Base-by-base conservation (phyloP, 2,329 filamentous ascomycete genomes). In the Hymenoscyphus occultus region DNA sequence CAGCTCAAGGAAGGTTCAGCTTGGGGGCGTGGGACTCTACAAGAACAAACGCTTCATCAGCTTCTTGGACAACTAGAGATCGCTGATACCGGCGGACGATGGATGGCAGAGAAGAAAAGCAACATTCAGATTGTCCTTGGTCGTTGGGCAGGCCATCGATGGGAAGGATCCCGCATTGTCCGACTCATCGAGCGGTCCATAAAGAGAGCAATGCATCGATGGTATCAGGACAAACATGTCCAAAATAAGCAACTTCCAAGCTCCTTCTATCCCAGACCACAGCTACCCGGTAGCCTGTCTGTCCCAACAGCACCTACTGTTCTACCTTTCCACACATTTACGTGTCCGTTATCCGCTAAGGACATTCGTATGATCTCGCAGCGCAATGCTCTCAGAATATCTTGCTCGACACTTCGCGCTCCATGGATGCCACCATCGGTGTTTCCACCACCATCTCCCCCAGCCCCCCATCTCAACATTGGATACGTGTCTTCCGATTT, bases 401-500 rank as follows among this genome's bases (percentile, higher is more conserved):
- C 94, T 0, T 93, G 90, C 69, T 95, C 93, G 2, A 96, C 95
- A 0, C 79, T 99, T 16, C 88, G 90, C 64, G 87, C 93, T 1
- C 86, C 93, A 4, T 99, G 95, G 95, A 84, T 99, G 59, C 90
- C 94, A 6, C 75, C 79, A 57, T 88, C 87, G 0, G 91, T 98
- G 0, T 97, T 91, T 72, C 86, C 86, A n/a, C 95, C 95, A 2
- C 95, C 95, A 0, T 78, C 86, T 2, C 93, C 95, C 1, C 95
- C 95, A 1, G 83, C 81, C 56, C 93, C 93, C 0, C 86, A 90
- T 69, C 82, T 99, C n/a, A 94, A 92, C 70, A 87, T 99, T 66
- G 95, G 95, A 58, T 99, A 99, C 76, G 88, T 99, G 45, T 98
- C 95, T 3, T 98, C 95, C 0, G 95, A 99, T 78, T 99, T 99